Evolutionary conservation across 176 grass and related monocot species (phyloP), one percentile per base, ranked within the genome.

Genomic region (Chloris gayana): DNA sequence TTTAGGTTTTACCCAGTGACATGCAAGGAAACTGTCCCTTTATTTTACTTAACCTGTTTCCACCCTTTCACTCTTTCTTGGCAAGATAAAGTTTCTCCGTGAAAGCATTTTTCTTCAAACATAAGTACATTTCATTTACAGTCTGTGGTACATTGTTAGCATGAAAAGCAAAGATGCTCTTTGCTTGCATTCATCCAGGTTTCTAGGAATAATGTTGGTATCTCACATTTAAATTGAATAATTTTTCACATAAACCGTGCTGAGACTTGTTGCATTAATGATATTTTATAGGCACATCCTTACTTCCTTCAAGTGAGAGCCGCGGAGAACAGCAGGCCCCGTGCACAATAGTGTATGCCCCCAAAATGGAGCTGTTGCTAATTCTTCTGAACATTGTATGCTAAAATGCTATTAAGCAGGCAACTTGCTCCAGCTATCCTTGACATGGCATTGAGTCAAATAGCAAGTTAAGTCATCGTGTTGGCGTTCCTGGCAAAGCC

Each of bases 291-390:
- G 97, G 93, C 86, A 67, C 97, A 99, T 72, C 84, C 93, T 0
- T 99, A 99, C 63, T 99, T 99, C 18, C 37, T 85, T 75, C 97
- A 88, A 84, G 96, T 99, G n/a, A 90, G 87, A 82, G 93, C 93
- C 24, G 97, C 87, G 5, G 97, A 99, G 76, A 90, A 88, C 62
- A 96, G 83, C 69, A 91, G 97, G 54, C 70, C 74, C 50, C 83
- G 88, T 7, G 64, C 85, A 7, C 86, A 91, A 61, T 93, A 71
- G 82, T 83, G 2, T 17, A 54, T 26, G 75, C 32, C 77, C 0
- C 25, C 5, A 6, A 10, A 70, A 38, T 62, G 65, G 22, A 77
- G 64, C 64, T 39, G 72, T 67, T 72, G 64, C 18, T 54, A 64
- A n/a, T 77, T 38, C 47, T 58, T 83, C 42, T 38, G 24, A 74